phyloP scores from a whole-genome alignment of 306 rosid species.

The Dryas octopetala region DNA sequence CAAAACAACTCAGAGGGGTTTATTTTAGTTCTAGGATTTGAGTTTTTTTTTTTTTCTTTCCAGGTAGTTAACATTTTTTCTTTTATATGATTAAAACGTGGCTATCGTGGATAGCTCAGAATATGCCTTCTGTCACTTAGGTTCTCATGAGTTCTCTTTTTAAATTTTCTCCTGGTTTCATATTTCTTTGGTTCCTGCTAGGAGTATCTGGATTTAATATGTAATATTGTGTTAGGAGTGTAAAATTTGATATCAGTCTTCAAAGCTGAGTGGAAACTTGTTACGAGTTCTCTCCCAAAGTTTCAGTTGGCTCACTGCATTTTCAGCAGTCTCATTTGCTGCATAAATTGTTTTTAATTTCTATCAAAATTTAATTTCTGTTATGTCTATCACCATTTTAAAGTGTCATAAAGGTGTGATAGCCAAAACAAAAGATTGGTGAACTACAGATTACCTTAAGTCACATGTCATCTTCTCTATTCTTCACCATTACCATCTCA shows the following conservation, averaged over 20 bases:
- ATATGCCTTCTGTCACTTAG: conserved; percentile 38
- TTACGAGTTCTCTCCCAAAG: background rate
- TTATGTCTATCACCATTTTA: too few species aligned
- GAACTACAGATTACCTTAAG: too few species aligned
- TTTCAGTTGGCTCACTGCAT: background rate
- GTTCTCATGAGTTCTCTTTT: conserved; percentile 28
- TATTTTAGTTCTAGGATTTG: conserved; percentile 26
- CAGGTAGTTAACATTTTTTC: conserved; percentile 23
- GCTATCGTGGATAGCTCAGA: conserved; percentile 39
- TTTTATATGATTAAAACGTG: conserved; percentile 21
- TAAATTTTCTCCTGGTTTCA: background rate
- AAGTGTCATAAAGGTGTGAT: too few species aligned
- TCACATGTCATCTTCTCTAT: too few species aligned
- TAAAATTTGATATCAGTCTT: background rate
- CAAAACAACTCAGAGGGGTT: conserved; percentile 29
- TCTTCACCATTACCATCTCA: too few species aligned
- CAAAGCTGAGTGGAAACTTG: conserved; percentile 9
- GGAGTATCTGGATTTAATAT: conserved; percentile 15
- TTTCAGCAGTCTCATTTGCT: background rate
- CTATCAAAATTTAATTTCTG: too few species aligned
- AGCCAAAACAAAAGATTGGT: too few species aligned
- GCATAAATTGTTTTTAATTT: too few species aligned
- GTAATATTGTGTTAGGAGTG: background rate
- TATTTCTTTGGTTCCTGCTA: background rate
- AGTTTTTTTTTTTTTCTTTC: conserved; percentile 12